A percentile compares a stretch with the other conserved stretches of the same genome.
Evolutionary conservation across 78 protist species (phyloP).

Genomic region (slime mould (Dictyostelium discoideum)): DNA sequence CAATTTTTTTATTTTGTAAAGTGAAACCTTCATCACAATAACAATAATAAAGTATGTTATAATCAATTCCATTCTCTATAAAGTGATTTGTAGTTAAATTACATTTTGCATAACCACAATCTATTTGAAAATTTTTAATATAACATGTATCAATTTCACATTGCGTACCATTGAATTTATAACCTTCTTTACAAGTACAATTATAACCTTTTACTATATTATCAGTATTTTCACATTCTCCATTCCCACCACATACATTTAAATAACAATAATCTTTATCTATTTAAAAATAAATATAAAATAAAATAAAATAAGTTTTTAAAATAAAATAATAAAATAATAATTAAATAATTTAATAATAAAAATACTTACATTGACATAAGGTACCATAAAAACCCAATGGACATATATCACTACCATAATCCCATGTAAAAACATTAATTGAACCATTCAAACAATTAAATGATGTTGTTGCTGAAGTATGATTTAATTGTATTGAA

Average conservation of each 20-base stretch:
- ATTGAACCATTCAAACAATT: background rate
- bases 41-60: background rate
- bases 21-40: background rate
- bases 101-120: background rate
- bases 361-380: background rate
- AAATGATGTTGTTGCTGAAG: background rate
- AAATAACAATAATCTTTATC: background rate
- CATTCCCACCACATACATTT: background rate
- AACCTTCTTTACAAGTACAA: background rate
- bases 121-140: background rate
- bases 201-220: background rate
- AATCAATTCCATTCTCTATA: background rate
- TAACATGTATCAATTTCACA: background rate
- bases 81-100: background rate
- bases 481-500: background rate
- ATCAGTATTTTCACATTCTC: background rate
- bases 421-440: background rate
- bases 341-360: too few species aligned
- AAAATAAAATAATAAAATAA: too few species aligned
- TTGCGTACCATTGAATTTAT: background rate
- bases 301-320: too few species aligned
- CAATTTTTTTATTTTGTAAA: background rate
- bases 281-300: too few species aligned
- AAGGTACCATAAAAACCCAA: background rate
- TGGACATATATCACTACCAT: background rate